These are phyloP conservation scores for Boletus barrowsii DNA, from an alignment of 768 basidiomycete species.

Conservation along the genomic window DNA sequence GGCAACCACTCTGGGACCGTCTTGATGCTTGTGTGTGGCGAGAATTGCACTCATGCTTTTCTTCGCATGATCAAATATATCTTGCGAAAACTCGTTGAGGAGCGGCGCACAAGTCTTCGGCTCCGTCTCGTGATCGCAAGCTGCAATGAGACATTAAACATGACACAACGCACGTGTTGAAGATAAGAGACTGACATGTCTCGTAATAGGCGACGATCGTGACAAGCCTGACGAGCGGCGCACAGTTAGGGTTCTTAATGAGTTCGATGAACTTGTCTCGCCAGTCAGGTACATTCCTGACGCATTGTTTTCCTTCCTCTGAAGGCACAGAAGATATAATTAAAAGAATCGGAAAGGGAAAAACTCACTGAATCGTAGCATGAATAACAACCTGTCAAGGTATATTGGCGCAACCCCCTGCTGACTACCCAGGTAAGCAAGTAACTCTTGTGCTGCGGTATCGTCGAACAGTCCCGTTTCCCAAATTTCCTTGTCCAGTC, in stretches of 20 bases:
- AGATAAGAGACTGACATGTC: constrained; percentile 9
- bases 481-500: constrained; percentile 15
- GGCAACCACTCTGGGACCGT: constrained; percentile 20
- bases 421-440: constrained; percentile 8
- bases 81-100: neutral
- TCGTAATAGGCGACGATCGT: constrained; percentile 23
- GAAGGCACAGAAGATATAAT: neutral
- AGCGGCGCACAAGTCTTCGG: neutral
- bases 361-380: constrained; percentile 22
- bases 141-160: neutral
- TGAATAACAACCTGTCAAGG: constrained; percentile 11
- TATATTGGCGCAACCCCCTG: constrained; percentile 11
- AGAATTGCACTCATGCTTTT: constrained; percentile 11
- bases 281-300: constrained; percentile 16
- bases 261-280: constrained; percentile 5
- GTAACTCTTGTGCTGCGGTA: constrained; percentile 11
- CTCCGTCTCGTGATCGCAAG: neutral
- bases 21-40: constrained; percentile 11
- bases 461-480: constrained; percentile 22
- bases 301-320: constrained; percentile 22
- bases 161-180: too few relatives aligned
- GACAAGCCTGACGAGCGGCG: constrained; percentile 19
- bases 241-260: constrained; percentile 10
- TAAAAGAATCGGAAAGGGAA: neutral
- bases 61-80: constrained; percentile 14